phyloP scores from a whole-genome alignment of 805 yeast species.

The Saccharomycopsis synnaedendra region DNA sequence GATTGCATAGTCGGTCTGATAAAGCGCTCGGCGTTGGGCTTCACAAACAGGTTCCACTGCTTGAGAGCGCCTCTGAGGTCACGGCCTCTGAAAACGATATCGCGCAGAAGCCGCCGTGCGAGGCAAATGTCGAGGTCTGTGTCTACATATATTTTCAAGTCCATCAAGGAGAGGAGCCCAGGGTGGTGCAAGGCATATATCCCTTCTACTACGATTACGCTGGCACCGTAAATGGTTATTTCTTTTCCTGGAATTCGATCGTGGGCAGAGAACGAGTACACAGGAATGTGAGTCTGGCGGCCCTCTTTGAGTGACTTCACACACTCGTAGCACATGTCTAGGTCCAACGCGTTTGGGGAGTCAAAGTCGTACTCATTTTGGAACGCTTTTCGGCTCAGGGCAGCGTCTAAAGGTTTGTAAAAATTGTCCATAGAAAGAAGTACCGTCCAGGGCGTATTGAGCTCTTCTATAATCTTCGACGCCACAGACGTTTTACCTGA shows the following conservation, averaged over 20 bases:
- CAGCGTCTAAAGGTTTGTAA: conserved; percentile 61
- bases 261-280: conserved; percentile 57
- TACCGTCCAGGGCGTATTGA: conserved; percentile 91
- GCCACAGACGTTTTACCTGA: conserved; percentile 95
- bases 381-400: conserved; percentile 54
- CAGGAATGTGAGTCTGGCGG: conserved; percentile 51
- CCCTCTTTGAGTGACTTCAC: conserved; percentile 64
- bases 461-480: conserved; percentile 60
- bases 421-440: conserved; percentile 84
- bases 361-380: conserved; percentile 75
- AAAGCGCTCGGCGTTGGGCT: conserved; percentile 75
- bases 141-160: conserved; percentile 81
- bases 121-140: conserved; percentile 90
- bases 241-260: conserved; percentile 40
- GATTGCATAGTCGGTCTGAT: conserved; percentile 65
- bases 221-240: conserved; percentile 84
- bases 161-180: conserved; percentile 64
- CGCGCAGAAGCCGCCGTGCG: conserved; percentile 79
- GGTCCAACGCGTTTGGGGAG: conserved; percentile 72
- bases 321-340: conserved; percentile 56
- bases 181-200: conserved; percentile 70
- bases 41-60: conserved; percentile 88
- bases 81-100: conserved; percentile 76
- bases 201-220: conserved; percentile 88
- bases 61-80: conserved; percentile 70